Percentiles rank a stretch among this genome's conserved stretches.
Conservation (phyloP, 2,329 filamentous ascomycete species). For the Cordyceps tenuipes region DNA sequence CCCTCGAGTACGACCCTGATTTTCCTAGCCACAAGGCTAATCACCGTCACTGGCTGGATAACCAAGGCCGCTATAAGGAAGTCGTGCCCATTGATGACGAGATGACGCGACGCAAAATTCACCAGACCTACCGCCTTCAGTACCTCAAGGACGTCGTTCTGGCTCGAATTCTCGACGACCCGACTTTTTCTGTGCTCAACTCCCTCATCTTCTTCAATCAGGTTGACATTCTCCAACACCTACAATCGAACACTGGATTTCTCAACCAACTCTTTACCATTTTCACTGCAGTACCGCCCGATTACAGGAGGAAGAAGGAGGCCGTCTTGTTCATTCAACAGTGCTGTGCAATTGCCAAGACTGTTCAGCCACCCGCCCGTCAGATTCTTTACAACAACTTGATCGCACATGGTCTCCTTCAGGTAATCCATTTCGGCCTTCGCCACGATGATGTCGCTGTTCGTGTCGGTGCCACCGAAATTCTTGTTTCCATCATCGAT, state of each 20-base stretch:
- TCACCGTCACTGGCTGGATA: constrained; percentile 84
- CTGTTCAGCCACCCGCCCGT: constrained; percentile 74
- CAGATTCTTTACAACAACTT: constrained; percentile 85
- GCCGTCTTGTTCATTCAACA: constrained; percentile 95
- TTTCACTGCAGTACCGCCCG: constrained; percentile 58
- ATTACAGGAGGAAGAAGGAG: constrained; percentile 75
- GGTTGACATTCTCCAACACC: constrained; percentile 90
- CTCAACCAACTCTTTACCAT: constrained; percentile 81
- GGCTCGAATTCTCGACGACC: constrained; percentile 91
- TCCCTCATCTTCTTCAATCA: constrained; percentile 99
- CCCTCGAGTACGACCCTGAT: constrained; percentile 94
- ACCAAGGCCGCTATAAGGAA: constrained; percentile 88
- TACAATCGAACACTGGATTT: constrained; percentile 74
- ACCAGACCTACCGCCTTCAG: constrained; percentile 89
- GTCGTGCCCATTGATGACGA: constrained; percentile 87
- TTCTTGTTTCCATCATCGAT: constrained; percentile 88
- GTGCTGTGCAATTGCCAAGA: constrained; percentile 90
- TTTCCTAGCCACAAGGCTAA: constrained; percentile 97
- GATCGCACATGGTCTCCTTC: constrained; percentile 75
- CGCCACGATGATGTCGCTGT: constrained; percentile 77
- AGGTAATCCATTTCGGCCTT: constrained; percentile 86
- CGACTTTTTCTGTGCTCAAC: constrained; percentile 94
- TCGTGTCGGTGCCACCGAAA: constrained; percentile 86
- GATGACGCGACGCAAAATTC: constrained; percentile 78
- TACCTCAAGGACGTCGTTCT: constrained; percentile 98